Evolutionary conservation across 2,329 filamentous ascomycete genomes (phyloP), one percentile per base, ranked within the genome.

Genomic region (Cryphonectria naterciae): DNA sequence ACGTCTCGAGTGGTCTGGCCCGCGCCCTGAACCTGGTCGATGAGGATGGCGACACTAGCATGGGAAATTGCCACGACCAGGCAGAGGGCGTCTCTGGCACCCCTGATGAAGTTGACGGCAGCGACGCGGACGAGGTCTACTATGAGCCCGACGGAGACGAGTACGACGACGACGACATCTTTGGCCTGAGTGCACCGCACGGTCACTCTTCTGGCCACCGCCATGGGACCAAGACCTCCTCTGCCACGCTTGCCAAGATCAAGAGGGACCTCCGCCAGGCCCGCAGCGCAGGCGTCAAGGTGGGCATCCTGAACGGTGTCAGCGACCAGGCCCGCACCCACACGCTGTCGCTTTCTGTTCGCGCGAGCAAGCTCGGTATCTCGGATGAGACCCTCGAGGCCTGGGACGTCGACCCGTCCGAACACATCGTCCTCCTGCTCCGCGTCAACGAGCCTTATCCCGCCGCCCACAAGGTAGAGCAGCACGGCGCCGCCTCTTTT

Each of bases 381-480:
- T 91, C 93, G 0, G 86, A 91, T 52, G 92, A 95, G 76, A 90
- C 89, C 0, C 87, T 93, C 79, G 86, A 91, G 76, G 92, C 94
- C 1, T 97, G 94, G 94, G 86, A 91, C 72, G 79, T 97, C 15
- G 80, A 87, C 19, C 80, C 84, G 0, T 80, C 84, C 0, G 91
- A 94, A 46, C 95, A 95, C 76, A 79, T 97, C 54, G 87, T 95
- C 5, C 83, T 97, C 5, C 83, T 97, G 32, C 86, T 96, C 60
- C 86, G 87, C 49, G 92, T 92, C 74, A 81, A 84, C 0, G 79
- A 80, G n/a, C 85, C 83, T 0, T 97, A 97, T 79, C 85, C 83
- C 43, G 81, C 83, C 3, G 81, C 92, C 65, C 85, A 91, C 22
- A 78, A 86, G 0, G 78, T 92, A 13, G 77, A 87, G 19, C 77